Evolutionary conservation across 2,329 filamentous ascomycete genomes (phyloP).

Genomic region (Bisporella sp.): DNA sequence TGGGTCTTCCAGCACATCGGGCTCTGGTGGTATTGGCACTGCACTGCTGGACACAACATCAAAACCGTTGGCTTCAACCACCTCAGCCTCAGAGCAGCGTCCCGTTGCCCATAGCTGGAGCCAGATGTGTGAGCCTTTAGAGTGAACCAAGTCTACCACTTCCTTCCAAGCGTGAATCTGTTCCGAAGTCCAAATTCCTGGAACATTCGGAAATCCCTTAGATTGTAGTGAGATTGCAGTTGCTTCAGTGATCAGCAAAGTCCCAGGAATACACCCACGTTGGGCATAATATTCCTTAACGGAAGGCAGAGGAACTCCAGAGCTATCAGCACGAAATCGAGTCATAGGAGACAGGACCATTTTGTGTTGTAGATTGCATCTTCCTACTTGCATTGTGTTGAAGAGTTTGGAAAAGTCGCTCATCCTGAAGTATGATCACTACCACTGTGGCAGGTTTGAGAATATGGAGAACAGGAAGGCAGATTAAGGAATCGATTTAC

Average conservation of each 20-base stretch:
- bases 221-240: conserved; percentile 39
- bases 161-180: conserved; percentile 51
- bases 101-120: conserved; percentile 55
- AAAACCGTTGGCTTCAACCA: conserved; percentile 17
- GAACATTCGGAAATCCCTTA: conserved; percentile 42
- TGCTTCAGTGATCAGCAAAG: conserved; percentile 49
- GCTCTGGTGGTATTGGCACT: conserved; percentile 4
- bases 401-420: conserved; percentile 29
- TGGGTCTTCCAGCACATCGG: conserved; percentile 9
- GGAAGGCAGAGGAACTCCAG: conserved; percentile 37
- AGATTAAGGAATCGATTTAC: too few species aligned
- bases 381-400: conserved; percentile 35
- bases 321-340: conserved; percentile 41
- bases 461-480: too few species aligned
- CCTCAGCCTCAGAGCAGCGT: conserved; percentile 27
- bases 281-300: conserved; percentile 47
- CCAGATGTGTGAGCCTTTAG: conserved; percentile 50
- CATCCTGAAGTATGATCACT: too few species aligned
- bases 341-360: conserved; percentile 52
- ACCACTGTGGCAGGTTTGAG: too few species aligned
- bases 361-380: conserved; percentile 33
- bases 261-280: conserved; percentile 41
- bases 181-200: conserved; percentile 45
- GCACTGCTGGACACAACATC: conserved; percentile 16
- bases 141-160: conserved; percentile 51